Base-by-base conservation (phyloP, 805 yeast genomes). In the Starmerella vitae region DNA sequence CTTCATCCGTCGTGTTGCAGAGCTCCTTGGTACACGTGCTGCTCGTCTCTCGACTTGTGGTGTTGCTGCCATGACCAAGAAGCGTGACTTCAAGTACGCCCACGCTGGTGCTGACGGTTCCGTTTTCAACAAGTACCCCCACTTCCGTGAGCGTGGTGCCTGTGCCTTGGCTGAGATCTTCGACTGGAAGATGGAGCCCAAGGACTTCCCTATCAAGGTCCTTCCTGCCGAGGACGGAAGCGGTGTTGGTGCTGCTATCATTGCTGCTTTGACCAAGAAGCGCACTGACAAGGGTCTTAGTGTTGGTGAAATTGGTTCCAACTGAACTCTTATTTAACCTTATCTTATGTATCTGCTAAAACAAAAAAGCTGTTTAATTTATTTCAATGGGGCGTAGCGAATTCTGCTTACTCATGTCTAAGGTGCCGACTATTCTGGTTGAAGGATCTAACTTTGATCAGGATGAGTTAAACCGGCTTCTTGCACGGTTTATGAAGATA, bases 81-180 rank as follows among this genome's bases (percentile, higher is more conserved):
- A 85, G 76, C 78, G 88, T 69, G 76, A 74, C 42, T 73, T 76
- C 67, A 59, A 51, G 21, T 62, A 64, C 49, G 69, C 78, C 30
- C 85, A 84, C 57, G 83, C 86, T 62, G 98, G 97, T 39, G 94
- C 95, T 46, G 98, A 88, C 59, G 97, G 98, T 47, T 84, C 95
- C 10, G 97, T 88, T 29, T 83, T 70, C 71, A 84, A 85, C 73
- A 80, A 71, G 64, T 91, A 88, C 67, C 97, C 98, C 37, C 79
- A 76, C 41, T 88, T 88, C 73, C 72, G 78, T 61, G 78, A 77
- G 56, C 74, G 94, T 57, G 94, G 94, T 26, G 93, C 93, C 35
- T 69, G 70, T 57, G 95, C 82, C 42, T 71, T 88, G 58, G 75
- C 76, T 62, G 96, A 85, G 58, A 84, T 88, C 53, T 82, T 83